Evolutionary conservation across 2,329 filamentous ascomycete genomes (phyloP).

Genomic region (Penicillium rolfsii): DNA sequence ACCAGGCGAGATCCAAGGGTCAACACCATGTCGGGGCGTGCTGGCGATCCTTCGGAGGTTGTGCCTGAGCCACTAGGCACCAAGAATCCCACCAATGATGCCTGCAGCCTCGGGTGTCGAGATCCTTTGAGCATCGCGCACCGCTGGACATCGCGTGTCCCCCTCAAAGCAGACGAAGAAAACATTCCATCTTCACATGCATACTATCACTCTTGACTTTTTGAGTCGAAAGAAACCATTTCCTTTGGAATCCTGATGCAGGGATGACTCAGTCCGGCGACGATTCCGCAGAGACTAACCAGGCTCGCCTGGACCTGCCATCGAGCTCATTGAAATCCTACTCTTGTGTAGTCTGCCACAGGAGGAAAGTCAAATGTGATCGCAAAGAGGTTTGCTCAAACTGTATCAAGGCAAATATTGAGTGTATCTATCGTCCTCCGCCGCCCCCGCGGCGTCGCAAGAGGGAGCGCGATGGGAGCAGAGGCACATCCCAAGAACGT

Average conservation of each 20-base stretch:
- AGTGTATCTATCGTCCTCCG: slow-evolving; percentile 42
- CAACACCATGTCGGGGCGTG: background rate
- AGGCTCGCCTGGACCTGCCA: slow-evolving; percentile 26
- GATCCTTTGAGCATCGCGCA: background rate
- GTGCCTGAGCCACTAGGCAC: slow-evolving; percentile 4
- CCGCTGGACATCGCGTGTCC: background rate
- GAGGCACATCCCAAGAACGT: slow-evolving; percentile 13
- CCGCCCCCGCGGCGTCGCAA: slow-evolving; percentile 31
- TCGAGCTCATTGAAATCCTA: slow-evolving; percentile 18
- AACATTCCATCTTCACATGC: background rate
- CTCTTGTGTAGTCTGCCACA: slow-evolving; percentile 44
- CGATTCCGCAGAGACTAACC: background rate
- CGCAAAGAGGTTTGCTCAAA: slow-evolving; percentile 49
- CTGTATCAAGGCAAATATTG: slow-evolving; percentile 44
- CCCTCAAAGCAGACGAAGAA: too few relatives aligned
- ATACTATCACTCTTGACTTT: background rate
- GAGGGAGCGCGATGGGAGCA: slow-evolving; percentile 22
- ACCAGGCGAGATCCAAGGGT: too few relatives aligned
- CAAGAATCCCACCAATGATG: background rate
- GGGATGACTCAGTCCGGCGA: slow-evolving; percentile 8
- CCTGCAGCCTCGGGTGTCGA: background rate
- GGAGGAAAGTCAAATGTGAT: slow-evolving; percentile 51
- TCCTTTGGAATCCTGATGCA: background rate
- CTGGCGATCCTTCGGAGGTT: background rate
- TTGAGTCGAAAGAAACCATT: background rate